Evolutionary conservation across 768 basidiomycete species (phyloP).

Genomic region (Lactarius quietus): DNA sequence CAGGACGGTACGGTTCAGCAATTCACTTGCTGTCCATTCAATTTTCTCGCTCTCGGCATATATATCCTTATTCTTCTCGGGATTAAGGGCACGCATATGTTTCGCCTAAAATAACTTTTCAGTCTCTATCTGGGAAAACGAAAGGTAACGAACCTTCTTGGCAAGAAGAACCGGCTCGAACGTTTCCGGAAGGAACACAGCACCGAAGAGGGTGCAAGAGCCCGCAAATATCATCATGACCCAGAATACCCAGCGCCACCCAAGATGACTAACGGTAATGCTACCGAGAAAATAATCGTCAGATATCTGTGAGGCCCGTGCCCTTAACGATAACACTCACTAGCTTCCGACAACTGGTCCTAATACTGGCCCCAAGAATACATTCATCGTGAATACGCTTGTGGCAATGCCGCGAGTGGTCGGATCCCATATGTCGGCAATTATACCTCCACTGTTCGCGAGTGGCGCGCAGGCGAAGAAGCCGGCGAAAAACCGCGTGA

Average conservation of each 20-base stretch:
- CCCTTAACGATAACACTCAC: background rate
- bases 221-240: conserved; percentile 28
- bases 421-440: conserved; percentile 29
- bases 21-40: background rate
- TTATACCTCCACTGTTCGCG: conserved; percentile 24
- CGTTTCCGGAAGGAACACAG: conserved; percentile 28
- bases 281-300: background rate
- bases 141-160: conserved; percentile 10
- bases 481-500: conserved; percentile 28
- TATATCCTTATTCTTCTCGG: background rate
- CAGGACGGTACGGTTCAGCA: conserved; percentile 31
- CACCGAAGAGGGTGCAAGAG: conserved; percentile 10
- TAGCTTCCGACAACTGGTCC: conserved; percentile 28
- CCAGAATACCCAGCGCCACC: conserved; percentile 31
- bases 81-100: conserved; percentile 1
- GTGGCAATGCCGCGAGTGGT: conserved; percentile 25
- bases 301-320: no score
- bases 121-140: background rate
- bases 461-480: conserved; percentile 27
- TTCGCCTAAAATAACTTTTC: conserved; percentile 5
- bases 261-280: conserved; percentile 13
- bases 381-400: conserved; percentile 22
- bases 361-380: conserved; percentile 29
- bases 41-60: conserved; percentile 8
- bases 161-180: conserved; percentile 22